phyloP scores from a whole-genome alignment of 2,329 filamentous ascomycete genomes.

The Aspergillus neotritici region DNA sequence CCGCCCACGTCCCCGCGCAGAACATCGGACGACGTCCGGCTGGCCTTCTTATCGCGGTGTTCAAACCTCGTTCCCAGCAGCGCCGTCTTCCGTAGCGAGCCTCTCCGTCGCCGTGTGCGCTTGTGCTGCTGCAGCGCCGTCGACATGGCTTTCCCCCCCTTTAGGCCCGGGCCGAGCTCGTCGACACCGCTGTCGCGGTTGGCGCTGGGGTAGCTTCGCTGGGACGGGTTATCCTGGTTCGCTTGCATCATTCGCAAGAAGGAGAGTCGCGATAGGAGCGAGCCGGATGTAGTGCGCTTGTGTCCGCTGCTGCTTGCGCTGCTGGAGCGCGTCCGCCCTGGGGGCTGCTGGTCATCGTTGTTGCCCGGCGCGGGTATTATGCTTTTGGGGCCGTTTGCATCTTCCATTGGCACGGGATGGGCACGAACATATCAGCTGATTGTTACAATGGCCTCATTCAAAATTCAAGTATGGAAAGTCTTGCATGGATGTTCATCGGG shows the following conservation, averaged over 20 bases:
- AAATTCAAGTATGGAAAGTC: constrained; percentile 8
- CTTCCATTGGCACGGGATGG: constrained; percentile 31
- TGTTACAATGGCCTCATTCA: constrained; percentile 19
- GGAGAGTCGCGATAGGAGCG: constrained; percentile 63
- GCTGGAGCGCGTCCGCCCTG: constrained; percentile 28
- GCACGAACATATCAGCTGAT: constrained; percentile 15
- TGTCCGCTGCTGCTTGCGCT: constrained; percentile 36
- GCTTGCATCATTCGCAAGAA: constrained; percentile 54
- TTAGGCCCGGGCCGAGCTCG: constrained; percentile 25
- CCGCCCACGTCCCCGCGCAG: constrained; percentile 14
- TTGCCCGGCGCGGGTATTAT: constrained; percentile 23
- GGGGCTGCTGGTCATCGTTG: constrained; percentile 12
- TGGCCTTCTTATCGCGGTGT: constrained; percentile 28
- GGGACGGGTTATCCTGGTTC: constrained; percentile 30
- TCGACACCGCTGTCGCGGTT: constrained; percentile 23
- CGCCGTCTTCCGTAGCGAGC: constrained; percentile 81
- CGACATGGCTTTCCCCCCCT: constrained; percentile 47
- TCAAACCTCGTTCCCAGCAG: constrained; percentile 58
- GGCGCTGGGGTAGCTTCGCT: constrained; percentile 21
- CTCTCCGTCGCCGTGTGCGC: constrained; percentile 63
- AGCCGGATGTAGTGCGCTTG: constrained; percentile 55
- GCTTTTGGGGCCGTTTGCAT: constrained; percentile 25
- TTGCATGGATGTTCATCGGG: not conserved
- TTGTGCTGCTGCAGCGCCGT: constrained; percentile 47
- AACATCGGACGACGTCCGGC: constrained; percentile 10